Evolutionary conservation across 2,329 filamentous ascomycete species (phyloP), one percentile per base, ranked within the genome.

Genomic region (Alternaria infectoria): DNA sequence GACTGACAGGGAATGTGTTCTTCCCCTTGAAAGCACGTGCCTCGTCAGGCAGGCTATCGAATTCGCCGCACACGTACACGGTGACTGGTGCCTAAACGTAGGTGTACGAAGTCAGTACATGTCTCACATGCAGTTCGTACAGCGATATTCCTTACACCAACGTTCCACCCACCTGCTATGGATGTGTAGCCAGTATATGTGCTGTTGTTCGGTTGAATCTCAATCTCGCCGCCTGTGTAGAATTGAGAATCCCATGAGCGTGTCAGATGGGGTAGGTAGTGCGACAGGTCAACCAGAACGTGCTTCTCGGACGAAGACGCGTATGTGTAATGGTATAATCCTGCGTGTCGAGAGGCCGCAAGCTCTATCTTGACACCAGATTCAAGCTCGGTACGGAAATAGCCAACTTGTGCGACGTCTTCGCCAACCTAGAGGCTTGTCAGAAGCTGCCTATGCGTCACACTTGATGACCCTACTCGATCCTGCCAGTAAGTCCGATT

Each of bases 231-330:
- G 8, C 77, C 75, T 4, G 73, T 71, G 30, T 78, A 79, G 57
- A 79, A 79, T 32, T 79, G 77, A 1, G 75, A 74, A 43, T 79
- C 77, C 76, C 76, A 79, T 0, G 76, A 69, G 3, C 77, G 69
- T 6, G 69, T 77, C 7, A 69, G 69, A 52, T 78, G 69, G 4
- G 77, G 77, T 6, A 79, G 54, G 43, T 79, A 79, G 66, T 87
- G 86, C 47, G 85, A 83, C 11, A 83, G 72, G 61, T 86, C 84
- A 0, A 85, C 80, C 3, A 86, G 67, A 6, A 86, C 69, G 28
- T 84, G 81, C 12, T 78, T 80, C 6, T 80, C 78, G 3, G 78
- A 64, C n/a, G 60, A 43, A 23, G 68, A 57, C 1, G 83, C 82
- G 30, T 73, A 81, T 0, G 71, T 77, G 62, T 82, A 81, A 44